phyloP scores from a whole-genome alignment of 495 filamentous ascomycete species.

The Hypoxylon rickii region DNA sequence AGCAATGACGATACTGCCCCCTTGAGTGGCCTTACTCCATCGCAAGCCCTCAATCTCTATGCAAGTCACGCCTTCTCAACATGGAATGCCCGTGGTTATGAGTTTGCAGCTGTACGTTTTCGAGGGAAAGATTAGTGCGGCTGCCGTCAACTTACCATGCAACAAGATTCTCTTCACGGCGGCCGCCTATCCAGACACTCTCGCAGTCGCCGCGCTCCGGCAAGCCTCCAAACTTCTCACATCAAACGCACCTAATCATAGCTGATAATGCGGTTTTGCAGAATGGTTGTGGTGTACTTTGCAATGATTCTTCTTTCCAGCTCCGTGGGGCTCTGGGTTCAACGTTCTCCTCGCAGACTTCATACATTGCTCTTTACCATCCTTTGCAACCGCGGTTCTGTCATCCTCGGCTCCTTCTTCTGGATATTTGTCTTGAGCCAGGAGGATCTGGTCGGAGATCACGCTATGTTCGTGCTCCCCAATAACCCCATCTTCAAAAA shows the following conservation, averaged over 20 bases:
- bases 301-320: conserved; percentile 41
- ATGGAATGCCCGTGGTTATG: conserved; percentile 44
- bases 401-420: conserved; percentile 55
- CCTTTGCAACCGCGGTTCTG: conserved; percentile 50
- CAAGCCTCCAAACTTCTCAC: conserved; percentile 9
- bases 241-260: conserved; percentile 9
- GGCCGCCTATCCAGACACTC: conserved; percentile 59
- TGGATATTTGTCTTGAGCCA: conserved; percentile 48
- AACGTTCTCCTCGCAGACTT: conserved; percentile 46
- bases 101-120: conserved; percentile 43
- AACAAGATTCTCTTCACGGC: conserved; percentile 62
- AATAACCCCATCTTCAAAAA: conserved; percentile 28
- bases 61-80: conserved; percentile 47
- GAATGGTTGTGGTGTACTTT: conserved; percentile 42
- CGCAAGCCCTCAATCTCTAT: conserved; percentile 57
- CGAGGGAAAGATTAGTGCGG: conserved; percentile 6
- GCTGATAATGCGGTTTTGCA: conserved; percentile 30
- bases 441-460: conserved; percentile 30
- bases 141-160: conserved; percentile 12
- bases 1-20: too few relatives aligned
- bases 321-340: conserved; percentile 53
- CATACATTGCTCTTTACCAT: conserved; percentile 49
- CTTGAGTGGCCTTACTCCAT: conserved; percentile 25
- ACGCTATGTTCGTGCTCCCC: conserved; percentile 10
- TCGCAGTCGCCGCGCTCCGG: conserved; percentile 52